phyloP scores from a whole-genome alignment of 139 green algal species.

The Chlamydomonas schloesseri region DNA sequence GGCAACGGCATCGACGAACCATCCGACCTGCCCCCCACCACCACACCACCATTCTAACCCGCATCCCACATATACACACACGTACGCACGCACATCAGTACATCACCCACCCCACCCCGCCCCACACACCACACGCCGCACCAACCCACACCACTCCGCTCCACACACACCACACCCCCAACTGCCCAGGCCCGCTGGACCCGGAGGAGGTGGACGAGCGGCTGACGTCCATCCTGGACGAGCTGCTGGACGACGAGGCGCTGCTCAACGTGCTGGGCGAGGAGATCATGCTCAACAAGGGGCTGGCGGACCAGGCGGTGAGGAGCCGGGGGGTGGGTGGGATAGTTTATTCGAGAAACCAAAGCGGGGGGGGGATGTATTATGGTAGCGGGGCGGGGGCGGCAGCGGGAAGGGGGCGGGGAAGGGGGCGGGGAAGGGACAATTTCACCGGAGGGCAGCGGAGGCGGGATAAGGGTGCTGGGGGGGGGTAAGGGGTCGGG shows the following conservation, averaged over 20 bases:
- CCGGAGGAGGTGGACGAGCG: neutral
- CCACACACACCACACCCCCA: neutral
- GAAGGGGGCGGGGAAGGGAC: too few species aligned
- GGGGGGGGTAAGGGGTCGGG: too few species aligned
- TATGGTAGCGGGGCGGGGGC: neutral
- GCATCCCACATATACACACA: too few species aligned
- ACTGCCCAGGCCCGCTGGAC: neutral
- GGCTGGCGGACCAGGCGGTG: neutral
- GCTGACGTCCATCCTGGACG: constrained; percentile 1
- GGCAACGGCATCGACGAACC: too few species aligned
- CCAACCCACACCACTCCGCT: too few species aligned
- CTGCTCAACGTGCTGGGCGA: constrained; percentile 29
- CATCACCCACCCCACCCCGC: neutral
- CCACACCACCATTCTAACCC: too few species aligned
- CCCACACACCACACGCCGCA: neutral
- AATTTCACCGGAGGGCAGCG: too few species aligned
- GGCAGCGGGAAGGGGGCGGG: too few species aligned
- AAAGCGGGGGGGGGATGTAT: neutral
- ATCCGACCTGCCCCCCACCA: too few species aligned
- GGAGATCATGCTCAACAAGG: constrained; percentile 13
- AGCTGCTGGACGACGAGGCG: constrained; percentile 30
- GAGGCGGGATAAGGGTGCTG: too few species aligned
- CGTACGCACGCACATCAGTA: too few species aligned
- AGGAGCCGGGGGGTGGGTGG: neutral
- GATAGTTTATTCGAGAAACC: too few species aligned